Base-by-base conservation (phyloP, 2,329 filamentous ascomycete genomes). In the Penicillium sp. region DNA sequence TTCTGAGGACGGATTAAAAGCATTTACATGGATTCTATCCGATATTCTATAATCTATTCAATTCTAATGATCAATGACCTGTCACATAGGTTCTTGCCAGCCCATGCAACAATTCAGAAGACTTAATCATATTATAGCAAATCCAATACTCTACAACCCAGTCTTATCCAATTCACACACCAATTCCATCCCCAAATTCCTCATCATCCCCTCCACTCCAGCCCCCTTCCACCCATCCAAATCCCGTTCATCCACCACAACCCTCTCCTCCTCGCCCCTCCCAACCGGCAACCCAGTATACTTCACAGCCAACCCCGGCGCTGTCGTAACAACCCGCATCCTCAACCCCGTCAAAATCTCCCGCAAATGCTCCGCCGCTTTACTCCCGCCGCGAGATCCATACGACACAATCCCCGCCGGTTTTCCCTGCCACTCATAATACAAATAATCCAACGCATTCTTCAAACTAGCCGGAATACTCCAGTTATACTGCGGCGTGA, bases 361-460 rank as follows among this genome's bases (percentile, higher is more conserved):
- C 15, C 45, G 47, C 45, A 69, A 45, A 41, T 67, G 62, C 16
- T 37, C 59, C 2, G 59, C 60, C 2, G 60, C 59, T 32, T 67
- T 66, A 2, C 41, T 55, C 0, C 67, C 66, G 1, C 67, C 67
- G 16, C 57, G 54, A 0, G 67, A 66, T 3, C 77, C 76, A 57
- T 79, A 79, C 39, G 66, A 73, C 16, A 80, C 67, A 39, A 80
- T 64, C 31, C 62, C 60, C 12, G 66, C 68, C 0, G 75, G 71
- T 55, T 79, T 79, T 6, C 69, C 73, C 15, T 58, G 67, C 73
- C 75, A 79, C 52, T 79, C 76, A 48, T 79, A 61, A 48, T 67
- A 71, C 1, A 82, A 65, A 50, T 77, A 80, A 54, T 81, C 78
- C 38, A 82, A 68, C 4, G 77, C 76, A 51, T 80, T 82, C 64